Evolutionary conservation across 2,329 filamentous ascomycete genomes (phyloP).

Genomic region (Fusarium falciforme): DNA sequence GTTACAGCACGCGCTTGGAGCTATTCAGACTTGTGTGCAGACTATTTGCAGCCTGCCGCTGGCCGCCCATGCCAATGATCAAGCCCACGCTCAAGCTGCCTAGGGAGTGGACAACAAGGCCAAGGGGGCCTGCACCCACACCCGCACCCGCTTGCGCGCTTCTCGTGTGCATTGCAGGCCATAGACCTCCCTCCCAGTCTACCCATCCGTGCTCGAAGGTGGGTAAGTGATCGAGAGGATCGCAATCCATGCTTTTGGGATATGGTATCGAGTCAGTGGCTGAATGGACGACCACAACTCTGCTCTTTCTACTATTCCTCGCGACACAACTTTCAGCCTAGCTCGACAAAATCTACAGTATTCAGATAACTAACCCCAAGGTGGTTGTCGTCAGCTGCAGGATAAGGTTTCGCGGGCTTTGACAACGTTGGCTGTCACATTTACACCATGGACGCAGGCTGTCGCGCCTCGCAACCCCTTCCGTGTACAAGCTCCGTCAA

Average conservation of each 20-base stretch:
- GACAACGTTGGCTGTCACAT: conserved; percentile 13
- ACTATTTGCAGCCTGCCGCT: conserved; percentile 5
- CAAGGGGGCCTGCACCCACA: neutral
- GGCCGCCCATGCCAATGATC: neutral
- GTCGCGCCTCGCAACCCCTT: conserved; percentile 27
- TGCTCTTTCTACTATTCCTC: neutral
- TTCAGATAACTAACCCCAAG: neutral
- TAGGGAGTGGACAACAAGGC: neutral
- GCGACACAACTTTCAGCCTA: neutral
- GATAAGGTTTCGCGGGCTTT: conserved; percentile 12
- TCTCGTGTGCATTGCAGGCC: conserved; percentile 27
- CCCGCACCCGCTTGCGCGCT: neutral
- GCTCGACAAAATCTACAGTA: neutral
- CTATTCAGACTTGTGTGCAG: conserved; percentile 10
- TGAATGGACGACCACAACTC: neutral
- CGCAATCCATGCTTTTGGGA: conserved; percentile 13
- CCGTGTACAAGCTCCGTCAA: conserved; percentile 1
- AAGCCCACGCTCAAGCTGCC: neutral
- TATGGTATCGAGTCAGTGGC: conserved; percentile 2
- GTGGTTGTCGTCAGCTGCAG: neutral
- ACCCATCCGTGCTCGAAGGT: neutral
- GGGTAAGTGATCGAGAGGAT: conserved; percentile 12
- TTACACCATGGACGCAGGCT: conserved; percentile 5
- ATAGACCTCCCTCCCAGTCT: conserved; percentile 23
- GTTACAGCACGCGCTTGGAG: neutral